Evolutionary conservation across 2,329 filamentous ascomycete species (phyloP).

Genomic region (Stagonosporopsis chrysanthemi): DNA sequence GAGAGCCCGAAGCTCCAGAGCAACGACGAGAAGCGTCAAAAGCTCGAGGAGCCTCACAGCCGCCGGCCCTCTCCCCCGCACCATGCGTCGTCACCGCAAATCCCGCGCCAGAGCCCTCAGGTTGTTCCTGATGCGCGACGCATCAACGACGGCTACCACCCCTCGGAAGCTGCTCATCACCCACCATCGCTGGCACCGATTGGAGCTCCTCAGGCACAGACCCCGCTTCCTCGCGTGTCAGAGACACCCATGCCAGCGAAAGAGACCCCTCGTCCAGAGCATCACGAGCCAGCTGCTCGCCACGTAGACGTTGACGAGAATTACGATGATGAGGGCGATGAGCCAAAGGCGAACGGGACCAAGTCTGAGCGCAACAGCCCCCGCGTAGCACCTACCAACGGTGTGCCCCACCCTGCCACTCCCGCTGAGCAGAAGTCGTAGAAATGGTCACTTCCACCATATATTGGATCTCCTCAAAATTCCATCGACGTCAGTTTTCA

Average conservation of each 20-base stretch:
- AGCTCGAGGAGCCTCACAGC: slow-evolving; percentile 82
- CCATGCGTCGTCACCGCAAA: slow-evolving; percentile 62
- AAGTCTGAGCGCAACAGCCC: slow-evolving; percentile 58
- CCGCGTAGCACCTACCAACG: slow-evolving; percentile 45
- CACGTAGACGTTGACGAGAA: slow-evolving; percentile 98
- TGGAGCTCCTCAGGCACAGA: slow-evolving; percentile 40
- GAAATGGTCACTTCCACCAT: background rate
- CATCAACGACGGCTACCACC: slow-evolving; percentile 81
- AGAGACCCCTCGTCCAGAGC: slow-evolving; percentile 46
- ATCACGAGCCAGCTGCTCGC: slow-evolving; percentile 82
- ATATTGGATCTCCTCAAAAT: background rate
- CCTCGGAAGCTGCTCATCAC: slow-evolving; percentile 91
- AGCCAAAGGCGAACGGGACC: slow-evolving; percentile 66
- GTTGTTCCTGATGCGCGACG: slow-evolving; percentile 68
- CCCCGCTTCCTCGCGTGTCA: slow-evolving; percentile 63
- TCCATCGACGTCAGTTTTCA: background rate
- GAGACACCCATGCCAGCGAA: slow-evolving; percentile 27
- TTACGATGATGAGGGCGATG: slow-evolving; percentile 93
- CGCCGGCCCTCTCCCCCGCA: slow-evolving; percentile 65
- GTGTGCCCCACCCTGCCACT: slow-evolving; percentile 42
- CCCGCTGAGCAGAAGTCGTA: slow-evolving; percentile 49
- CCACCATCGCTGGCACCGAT: slow-evolving; percentile 67
- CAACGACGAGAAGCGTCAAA: slow-evolving; percentile 85
- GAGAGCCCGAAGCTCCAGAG: slow-evolving; percentile 82
- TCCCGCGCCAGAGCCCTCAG: slow-evolving; percentile 76